Evolutionary conservation across 75 land plant species (phyloP).

Genomic region (Pinus tabuliformis): DNA sequence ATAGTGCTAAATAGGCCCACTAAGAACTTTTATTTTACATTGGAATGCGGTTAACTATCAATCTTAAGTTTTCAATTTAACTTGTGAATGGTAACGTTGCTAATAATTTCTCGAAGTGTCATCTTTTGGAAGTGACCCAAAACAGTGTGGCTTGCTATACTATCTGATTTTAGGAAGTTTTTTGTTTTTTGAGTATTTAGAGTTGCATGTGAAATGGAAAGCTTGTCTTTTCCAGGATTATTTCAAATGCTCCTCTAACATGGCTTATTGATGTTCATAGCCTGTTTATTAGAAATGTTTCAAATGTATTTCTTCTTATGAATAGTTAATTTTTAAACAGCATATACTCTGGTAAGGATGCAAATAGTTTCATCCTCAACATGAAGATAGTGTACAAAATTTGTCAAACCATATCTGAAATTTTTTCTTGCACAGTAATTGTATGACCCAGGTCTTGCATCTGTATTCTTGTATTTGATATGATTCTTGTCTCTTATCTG

Average conservation of each 20-base stretch:
- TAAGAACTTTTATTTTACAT: neutral
- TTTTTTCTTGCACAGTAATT: neutral
- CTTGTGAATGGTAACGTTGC: neutral
- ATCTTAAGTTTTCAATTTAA: neutral
- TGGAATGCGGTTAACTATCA: neutral
- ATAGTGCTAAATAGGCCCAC: neutral
- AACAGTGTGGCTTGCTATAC: neutral
- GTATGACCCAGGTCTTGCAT: neutral
- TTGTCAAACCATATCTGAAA: neutral
- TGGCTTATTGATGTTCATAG: neutral
- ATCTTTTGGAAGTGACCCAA: neutral
- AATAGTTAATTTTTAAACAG: neutral
- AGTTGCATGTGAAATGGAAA: neutral
- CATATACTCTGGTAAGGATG: neutral
- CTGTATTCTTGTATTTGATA: neutral
- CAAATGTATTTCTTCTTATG: neutral
- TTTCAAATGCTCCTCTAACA: neutral
- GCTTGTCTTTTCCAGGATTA: neutral
- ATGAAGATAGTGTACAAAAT: neutral
- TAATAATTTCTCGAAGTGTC: neutral
- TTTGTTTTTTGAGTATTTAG: neutral
- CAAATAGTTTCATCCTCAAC: neutral
- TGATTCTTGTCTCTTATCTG: neutral
- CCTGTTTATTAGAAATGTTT: neutral
- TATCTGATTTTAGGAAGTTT: neutral